Conservation (phyloP, 208 protist genomes). For the Trypanosoma brucei region DNA sequence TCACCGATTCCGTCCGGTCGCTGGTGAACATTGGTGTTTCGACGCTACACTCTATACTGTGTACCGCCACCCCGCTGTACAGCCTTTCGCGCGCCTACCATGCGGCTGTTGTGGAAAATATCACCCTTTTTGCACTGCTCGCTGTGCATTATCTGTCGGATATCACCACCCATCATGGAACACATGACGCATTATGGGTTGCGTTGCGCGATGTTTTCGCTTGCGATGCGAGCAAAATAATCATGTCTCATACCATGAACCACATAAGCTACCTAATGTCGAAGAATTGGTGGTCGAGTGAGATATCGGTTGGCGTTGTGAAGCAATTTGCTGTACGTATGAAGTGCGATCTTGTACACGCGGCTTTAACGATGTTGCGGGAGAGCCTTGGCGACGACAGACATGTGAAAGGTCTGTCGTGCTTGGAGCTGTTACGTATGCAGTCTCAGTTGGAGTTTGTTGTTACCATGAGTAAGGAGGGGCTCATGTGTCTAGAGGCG, state of each 20-base stretch:
- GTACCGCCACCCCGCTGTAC: conserved; percentile 6
- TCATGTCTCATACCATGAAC: conserved; percentile 14
- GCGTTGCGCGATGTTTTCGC: conserved; percentile 4
- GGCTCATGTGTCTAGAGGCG: background rate
- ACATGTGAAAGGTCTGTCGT: conserved; percentile 1
- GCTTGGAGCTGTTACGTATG: conserved; percentile 9
- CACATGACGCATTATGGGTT: conserved; percentile 5
- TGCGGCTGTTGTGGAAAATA: conserved; percentile 4
- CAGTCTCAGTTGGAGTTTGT: conserved; percentile 14
- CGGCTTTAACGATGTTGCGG: conserved; percentile 9
- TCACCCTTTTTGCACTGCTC: conserved; percentile 12
- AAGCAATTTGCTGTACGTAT: conserved; percentile 1
- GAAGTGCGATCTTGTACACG: conserved; percentile 5
- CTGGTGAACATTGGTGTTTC: conserved; percentile 9
- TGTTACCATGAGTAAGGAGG: conserved; percentile 5
- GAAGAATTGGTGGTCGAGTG: conserved; percentile 11
- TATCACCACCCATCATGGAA: background rate
- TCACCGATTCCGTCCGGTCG: background rate
- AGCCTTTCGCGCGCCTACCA: conserved; percentile 9
- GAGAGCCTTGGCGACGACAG: background rate
- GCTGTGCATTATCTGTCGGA: conserved; percentile 4
- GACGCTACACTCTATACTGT: conserved; percentile 2
- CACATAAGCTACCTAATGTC: conserved; percentile 14
- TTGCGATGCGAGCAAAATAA: background rate
- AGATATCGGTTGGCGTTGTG: conserved; percentile 4